Conservation (phyloP, 768 basidiomycete species). For the Stropharia rugosoannulata region DNA sequence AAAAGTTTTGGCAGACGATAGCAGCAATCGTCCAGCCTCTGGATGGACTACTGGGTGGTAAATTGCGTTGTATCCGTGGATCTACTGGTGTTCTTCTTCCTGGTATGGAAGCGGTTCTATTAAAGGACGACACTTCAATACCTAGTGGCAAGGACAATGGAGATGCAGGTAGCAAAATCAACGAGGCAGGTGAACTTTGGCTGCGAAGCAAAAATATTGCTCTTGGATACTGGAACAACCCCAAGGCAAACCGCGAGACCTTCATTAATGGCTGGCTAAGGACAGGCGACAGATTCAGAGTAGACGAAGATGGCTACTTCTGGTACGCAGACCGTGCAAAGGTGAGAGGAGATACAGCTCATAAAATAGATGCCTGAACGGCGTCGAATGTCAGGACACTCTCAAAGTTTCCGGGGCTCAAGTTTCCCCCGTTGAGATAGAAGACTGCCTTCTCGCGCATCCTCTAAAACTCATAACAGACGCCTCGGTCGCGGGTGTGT, state of each 20-base stretch:
- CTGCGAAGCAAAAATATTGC: constrained; percentile 55
- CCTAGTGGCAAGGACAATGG: constrained; percentile 17
- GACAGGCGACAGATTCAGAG: constrained; percentile 71
- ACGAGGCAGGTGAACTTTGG: constrained; percentile 70
- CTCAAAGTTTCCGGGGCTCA: constrained; percentile 79
- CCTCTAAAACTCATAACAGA: constrained; percentile 63
- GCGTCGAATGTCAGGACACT: constrained; percentile 50
- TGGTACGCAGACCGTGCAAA: constrained; percentile 80
- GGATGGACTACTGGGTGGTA: constrained; percentile 45
- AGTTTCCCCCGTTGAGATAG: constrained; percentile 81
- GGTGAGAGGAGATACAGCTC: constrained; percentile 30
- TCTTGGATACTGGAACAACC: constrained; percentile 73
- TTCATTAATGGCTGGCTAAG: constrained; percentile 74
- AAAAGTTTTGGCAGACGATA: constrained; percentile 46
- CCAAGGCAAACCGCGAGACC: constrained; percentile 61
- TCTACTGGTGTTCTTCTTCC: constrained; percentile 61
- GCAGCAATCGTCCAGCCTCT: constrained; percentile 42
- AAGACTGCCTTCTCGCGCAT: constrained; percentile 60
- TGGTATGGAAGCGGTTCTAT: constrained; percentile 64
- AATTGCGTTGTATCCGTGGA: constrained; percentile 35
- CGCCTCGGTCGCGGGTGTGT: constrained; percentile 71
- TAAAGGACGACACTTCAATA: constrained; percentile 48
- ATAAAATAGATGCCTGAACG: no score
- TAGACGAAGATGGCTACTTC: constrained; percentile 59
- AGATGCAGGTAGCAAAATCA: constrained; percentile 36